Evolutionary conservation across 2,329 filamentous ascomycete genomes (phyloP).

Genomic region (Neonectria neomacrospora): DNA sequence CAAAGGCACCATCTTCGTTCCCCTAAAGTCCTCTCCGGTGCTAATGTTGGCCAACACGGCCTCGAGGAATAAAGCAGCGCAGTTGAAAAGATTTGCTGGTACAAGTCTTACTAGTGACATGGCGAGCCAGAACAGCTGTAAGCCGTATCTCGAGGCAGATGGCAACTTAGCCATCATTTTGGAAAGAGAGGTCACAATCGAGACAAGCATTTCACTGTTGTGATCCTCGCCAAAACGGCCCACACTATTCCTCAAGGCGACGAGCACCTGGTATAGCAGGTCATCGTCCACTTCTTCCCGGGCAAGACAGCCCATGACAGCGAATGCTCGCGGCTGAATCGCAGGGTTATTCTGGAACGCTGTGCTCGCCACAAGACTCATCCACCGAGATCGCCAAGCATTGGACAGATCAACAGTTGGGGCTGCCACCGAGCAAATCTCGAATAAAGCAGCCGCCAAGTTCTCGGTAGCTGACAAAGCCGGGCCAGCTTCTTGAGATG

Average conservation of each 20-base stretch:
- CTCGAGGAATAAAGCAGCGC: conserved; percentile 72
- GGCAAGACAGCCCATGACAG: conserved; percentile 77
- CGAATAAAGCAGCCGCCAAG: conserved; percentile 70
- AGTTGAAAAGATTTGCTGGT: conserved; percentile 72
- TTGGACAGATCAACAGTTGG: conserved; percentile 73
- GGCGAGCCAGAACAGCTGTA: conserved; percentile 77
- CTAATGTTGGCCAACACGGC: conserved; percentile 73
- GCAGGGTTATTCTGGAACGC: conserved; percentile 79
- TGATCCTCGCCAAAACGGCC: conserved; percentile 72
- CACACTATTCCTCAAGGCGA: conserved; percentile 73
- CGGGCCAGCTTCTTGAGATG: conserved; percentile 63
- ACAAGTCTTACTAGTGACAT: conserved; percentile 74
- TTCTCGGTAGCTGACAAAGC: conserved; percentile 68
- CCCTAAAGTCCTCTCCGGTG: conserved; percentile 68
- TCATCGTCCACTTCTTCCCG: conserved; percentile 79
- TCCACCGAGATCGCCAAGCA: conserved; percentile 77
- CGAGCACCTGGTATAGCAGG: conserved; percentile 75
- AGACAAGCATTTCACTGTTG: conserved; percentile 74
- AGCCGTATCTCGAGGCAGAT: conserved; percentile 72
- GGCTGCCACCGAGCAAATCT: conserved; percentile 71
- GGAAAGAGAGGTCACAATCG: conserved; percentile 73
- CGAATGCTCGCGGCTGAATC: conserved; percentile 75
- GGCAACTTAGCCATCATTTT: conserved; percentile 78
- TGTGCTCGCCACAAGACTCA: conserved; percentile 77
- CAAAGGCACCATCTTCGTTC: conserved; percentile 67